Percentiles rank a stretch among this genome's conserved stretches.
phyloP scores from a whole-genome alignment of 805 yeast genomes.

The Candida saitoana region DNA sequence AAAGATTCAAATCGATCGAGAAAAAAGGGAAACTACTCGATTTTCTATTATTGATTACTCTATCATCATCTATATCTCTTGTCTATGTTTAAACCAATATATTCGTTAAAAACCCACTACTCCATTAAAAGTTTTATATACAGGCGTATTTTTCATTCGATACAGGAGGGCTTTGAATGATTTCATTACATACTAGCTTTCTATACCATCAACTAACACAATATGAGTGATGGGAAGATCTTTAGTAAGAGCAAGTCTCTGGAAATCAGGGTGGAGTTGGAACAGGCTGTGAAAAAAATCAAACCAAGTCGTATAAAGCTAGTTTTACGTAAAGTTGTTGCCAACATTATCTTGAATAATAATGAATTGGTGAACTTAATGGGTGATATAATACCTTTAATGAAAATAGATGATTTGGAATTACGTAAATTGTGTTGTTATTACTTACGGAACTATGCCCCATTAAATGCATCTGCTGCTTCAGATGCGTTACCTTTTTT shows the following conservation, averaged over 20 bases:
- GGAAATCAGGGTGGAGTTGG: conserved; percentile 40
- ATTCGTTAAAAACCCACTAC: too few relatives aligned
- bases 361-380: conserved; percentile 66
- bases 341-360: conserved; percentile 80
- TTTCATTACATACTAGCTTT: too few relatives aligned
- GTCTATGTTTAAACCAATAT: too few relatives aligned
- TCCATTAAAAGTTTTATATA: too few relatives aligned
- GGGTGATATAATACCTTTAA: conserved; percentile 56
- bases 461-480: conserved; percentile 53
- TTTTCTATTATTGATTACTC: too few relatives aligned
- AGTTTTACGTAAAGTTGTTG: conserved; percentile 64
- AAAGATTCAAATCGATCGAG: too few relatives aligned
- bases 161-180: too few relatives aligned
- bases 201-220: too few relatives aligned
- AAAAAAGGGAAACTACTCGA: too few relatives aligned
- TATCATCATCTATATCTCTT: too few relatives aligned
- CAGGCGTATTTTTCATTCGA: too few relatives aligned
- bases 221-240: conserved; percentile 38
- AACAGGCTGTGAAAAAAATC: conserved; percentile 40
- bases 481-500: conserved; percentile 52
- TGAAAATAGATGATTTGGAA: conserved; percentile 59
- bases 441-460: conserved; percentile 58
- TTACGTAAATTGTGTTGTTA: conserved; percentile 68
- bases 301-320: conserved; percentile 34
- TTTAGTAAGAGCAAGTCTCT: conserved; percentile 36